Conservation (phyloP, 192 early-diverging fungal genomes). For the Dissophora ornata region DNA sequence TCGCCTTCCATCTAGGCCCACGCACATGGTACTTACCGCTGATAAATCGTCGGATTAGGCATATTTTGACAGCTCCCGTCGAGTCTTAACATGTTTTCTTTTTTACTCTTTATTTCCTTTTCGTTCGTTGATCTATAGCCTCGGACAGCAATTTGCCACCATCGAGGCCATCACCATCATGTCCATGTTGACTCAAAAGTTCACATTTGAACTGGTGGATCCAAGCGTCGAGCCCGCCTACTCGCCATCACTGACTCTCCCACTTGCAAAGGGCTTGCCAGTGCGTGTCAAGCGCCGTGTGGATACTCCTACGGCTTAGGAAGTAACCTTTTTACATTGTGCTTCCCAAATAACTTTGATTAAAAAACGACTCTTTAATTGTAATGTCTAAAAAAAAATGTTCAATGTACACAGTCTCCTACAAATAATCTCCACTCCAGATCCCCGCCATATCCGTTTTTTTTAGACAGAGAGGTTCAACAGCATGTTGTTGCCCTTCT, state of each 20-base stretch:
- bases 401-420: constrained; percentile 1
- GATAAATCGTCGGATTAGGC: no score
- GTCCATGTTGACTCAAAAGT: constrained; percentile 41
- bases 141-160: constrained; percentile 56
- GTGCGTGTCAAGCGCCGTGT: constrained; percentile 36
- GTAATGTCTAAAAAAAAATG: neutral
- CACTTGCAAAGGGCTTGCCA: constrained; percentile 38
- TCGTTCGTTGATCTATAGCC: no score
- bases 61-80: no score
- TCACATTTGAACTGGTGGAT: constrained; percentile 50
- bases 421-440: no score
- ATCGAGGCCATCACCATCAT: constrained; percentile 52
- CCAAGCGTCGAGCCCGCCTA: constrained; percentile 24
- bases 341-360: no score
- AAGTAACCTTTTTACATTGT: no score
- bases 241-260: constrained; percentile 38
- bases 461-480: constrained; percentile 53
- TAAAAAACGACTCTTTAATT: neutral
- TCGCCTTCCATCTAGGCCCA: constrained; percentile 70
- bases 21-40: constrained; percentile 38
- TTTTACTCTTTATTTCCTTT: no score
- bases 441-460: no score
- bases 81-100: no score
- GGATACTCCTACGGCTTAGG: neutral
- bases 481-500: constrained; percentile 56